A percentile compares a stretch with the other conserved stretches of the same genome.
Evolutionary conservation across 768 basidiomycete species (phyloP).

Genomic region (Boletus subcaerulescens): DNA sequence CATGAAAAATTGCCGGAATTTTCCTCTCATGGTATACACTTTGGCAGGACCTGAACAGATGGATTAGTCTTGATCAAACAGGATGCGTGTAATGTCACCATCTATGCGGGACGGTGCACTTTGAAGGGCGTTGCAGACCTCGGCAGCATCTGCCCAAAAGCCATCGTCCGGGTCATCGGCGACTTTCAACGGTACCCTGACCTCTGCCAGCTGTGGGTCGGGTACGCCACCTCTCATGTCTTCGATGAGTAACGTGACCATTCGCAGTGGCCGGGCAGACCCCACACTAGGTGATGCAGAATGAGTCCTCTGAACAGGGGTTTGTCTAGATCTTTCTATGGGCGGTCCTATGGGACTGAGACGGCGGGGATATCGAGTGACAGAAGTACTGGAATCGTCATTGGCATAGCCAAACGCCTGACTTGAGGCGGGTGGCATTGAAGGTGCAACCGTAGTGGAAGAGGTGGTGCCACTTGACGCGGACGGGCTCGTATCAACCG

Average conservation of each 20-base stretch:
- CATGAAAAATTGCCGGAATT: conserved; percentile 67
- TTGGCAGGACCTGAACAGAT: conserved; percentile 55
- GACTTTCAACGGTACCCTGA: conserved; percentile 53
- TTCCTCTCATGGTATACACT: conserved; percentile 63
- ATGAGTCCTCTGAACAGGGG: not conserved
- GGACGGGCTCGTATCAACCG: not conserved
- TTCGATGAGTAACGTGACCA: conserved; percentile 67
- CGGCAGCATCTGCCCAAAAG: conserved; percentile 70
- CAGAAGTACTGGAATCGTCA: not conserved
- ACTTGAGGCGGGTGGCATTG: conserved; percentile 1
- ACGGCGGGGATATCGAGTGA: conserved; percentile 4
- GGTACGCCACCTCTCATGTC: conserved; percentile 52
- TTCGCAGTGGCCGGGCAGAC: conserved; percentile 34
- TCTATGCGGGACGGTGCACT: conserved; percentile 63
- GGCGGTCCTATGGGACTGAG: conserved; percentile 1
- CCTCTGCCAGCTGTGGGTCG: conserved; percentile 64
- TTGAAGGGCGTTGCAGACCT: conserved; percentile 59
- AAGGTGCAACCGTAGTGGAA: not conserved
- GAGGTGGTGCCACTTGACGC: not conserved
- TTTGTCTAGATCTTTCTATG: not conserved
- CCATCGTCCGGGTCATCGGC: conserved; percentile 50
- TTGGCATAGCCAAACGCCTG: not conserved
- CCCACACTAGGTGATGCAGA: not conserved
- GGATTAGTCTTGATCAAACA: not conserved
- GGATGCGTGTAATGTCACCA: conserved; percentile 32